Conservation (phyloP, 2,329 filamentous ascomycete genomes). For the Aspergillus transmontanensis region DNA sequence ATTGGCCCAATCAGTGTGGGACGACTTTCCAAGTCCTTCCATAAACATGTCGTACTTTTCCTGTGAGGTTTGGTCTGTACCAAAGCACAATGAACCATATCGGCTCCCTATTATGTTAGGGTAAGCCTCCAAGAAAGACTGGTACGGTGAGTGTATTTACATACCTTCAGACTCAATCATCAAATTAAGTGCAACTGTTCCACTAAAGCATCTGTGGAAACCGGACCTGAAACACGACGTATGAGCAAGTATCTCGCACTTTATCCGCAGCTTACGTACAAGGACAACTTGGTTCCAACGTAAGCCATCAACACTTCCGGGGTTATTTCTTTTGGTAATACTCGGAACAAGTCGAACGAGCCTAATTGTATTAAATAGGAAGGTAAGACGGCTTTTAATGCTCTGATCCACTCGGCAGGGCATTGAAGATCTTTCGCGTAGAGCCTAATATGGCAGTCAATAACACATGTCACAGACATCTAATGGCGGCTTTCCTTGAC, state of each 20-base stretch:
- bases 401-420: slow-evolving; percentile 34
- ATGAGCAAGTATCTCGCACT: neutral
- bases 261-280: slow-evolving; percentile 17
- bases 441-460: slow-evolving; percentile 31
- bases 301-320: slow-evolving; percentile 44
- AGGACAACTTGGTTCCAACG: slow-evolving; percentile 36
- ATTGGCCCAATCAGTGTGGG: slow-evolving; percentile 40
- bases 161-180: slow-evolving; percentile 35
- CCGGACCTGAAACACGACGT: slow-evolving; percentile 28
- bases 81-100: slow-evolving; percentile 34
- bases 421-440: slow-evolving; percentile 40
- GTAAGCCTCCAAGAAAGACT: neutral
- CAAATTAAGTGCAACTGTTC: slow-evolving; percentile 38
- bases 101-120: slow-evolving; percentile 19
- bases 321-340: slow-evolving; percentile 34
- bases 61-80: slow-evolving; percentile 38
- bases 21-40: slow-evolving; percentile 34
- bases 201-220: slow-evolving; percentile 42
- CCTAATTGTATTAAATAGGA: slow-evolving; percentile 36
- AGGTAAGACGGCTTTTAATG: slow-evolving; percentile 33
- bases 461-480: neutral
- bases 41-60: slow-evolving; percentile 37
- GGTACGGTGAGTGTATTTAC: neutral
- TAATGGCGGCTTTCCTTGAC: slow-evolving; percentile 15
- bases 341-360: slow-evolving; percentile 37